Evolutionary conservation across 1,284 basidiomycete genomes (phyloP), one percentile per base, ranked within the genome.

Genomic region (Sphaerobolus stellatus): DNA sequence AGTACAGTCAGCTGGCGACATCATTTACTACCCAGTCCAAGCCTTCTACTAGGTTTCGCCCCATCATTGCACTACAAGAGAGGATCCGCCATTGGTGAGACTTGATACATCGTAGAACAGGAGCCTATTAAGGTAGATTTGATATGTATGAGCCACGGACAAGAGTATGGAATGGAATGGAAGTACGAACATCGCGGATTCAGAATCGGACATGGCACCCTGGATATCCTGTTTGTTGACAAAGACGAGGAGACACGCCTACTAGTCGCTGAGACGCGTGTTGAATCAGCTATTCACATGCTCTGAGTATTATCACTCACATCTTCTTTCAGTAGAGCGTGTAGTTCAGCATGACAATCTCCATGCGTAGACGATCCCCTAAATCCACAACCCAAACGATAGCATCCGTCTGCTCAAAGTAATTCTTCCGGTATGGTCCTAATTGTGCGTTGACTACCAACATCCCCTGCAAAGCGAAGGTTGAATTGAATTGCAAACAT

Each of bases 311-410:
- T 48, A 57, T 36, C 55, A 61, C 88, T 68, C 69, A 98, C 95
- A 71, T 99, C 95, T 78, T 98, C 95, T 27, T 84, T 80, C 34
- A 99, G 77, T 44, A 99, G 78, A 56, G 80, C 84, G 62, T 90
- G 86, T 27, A 99, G 79, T 72, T 99, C 97, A 44, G 84, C 77
- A 64, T 82, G 87, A 70, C 95, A 98, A 69, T 99, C 96, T 40
- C 71, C 78, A 98, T 90, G 55, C 97, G 82, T 71, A 92, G 80
- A 30, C 88, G 80, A 72, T 99, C 97, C 40, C 89, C 84, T 1
- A 92, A 95, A 74, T 99, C 97, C 31, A 99, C 95, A 16, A 99
- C 97, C 97, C 97, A 99, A 30, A 99, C 93, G 46, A 99, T 80
- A 3, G 92, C 96, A 72, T 99, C 97, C 5, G 97, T 99, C 71